Conservation (phyloP, 345 rosid species). For the Laguncularia racemosa region DNA sequence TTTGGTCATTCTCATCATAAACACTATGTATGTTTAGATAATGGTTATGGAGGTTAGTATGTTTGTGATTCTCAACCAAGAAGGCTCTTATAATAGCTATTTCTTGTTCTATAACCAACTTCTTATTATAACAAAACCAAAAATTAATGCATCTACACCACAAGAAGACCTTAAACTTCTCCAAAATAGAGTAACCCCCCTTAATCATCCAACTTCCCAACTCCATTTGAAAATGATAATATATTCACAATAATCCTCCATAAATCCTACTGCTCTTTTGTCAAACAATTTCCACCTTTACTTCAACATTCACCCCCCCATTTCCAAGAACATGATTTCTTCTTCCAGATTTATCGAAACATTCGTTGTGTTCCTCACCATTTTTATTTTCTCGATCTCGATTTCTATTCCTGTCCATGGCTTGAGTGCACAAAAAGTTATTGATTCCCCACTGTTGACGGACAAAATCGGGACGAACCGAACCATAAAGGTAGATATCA, state of each 20-base stretch:
- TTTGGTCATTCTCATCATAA: too few species aligned
- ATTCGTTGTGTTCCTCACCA: conserved; percentile 7
- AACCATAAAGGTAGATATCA: conserved; percentile 67
- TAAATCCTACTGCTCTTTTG: too few species aligned
- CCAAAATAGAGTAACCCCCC: conserved; percentile 18
- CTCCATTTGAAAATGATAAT: too few species aligned
- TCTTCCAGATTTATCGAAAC: conserved; percentile 6
- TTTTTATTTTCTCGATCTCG: conserved; percentile 11
- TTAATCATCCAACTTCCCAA: conserved; percentile 5
- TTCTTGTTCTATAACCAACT: conserved; percentile 5
- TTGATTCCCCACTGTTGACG: conserved; percentile 66
- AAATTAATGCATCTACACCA: conserved; percentile 11
- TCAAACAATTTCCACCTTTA: too few species aligned
- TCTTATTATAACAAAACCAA: background rate
- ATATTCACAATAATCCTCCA: too few species aligned
- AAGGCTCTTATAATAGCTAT: background rate
- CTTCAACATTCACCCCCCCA: too few species aligned
- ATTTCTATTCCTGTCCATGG: conserved; percentile 10
- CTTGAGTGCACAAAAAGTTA: conserved; percentile 4
- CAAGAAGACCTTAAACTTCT: conserved; percentile 14
- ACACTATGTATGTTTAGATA: too few species aligned
- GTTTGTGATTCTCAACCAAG: too few species aligned
- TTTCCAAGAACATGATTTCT: conserved; percentile 6
- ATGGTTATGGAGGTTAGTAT: too few species aligned
- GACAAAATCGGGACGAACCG: conserved; percentile 52